Percentiles rank a stretch among this genome's conserved stretches.
phyloP scores from a whole-genome alignment of 768 basidiomycete species.

The Sporobolomyces roseus region DNA sequence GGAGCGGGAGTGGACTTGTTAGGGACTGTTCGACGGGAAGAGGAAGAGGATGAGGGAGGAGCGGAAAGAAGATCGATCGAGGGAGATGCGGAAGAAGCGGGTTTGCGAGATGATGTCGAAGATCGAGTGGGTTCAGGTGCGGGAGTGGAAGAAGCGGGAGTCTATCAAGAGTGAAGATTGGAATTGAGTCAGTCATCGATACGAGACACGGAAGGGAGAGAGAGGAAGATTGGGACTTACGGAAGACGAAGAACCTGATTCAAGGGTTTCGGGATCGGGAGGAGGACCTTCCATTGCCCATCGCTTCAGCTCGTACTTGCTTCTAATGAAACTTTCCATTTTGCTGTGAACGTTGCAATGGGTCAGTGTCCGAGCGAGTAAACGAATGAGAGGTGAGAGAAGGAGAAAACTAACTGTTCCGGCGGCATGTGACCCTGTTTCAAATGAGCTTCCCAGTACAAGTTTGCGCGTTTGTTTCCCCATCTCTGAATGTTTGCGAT shows the following conservation, averaged over 20 bases:
- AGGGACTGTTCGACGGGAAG: slow-evolving; percentile 15
- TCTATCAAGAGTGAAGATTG: slow-evolving; percentile 74
- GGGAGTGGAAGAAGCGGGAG: slow-evolving; percentile 47
- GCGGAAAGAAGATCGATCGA: slow-evolving; percentile 40
- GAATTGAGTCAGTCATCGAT: too few species aligned
- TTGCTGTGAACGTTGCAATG: too few species aligned
- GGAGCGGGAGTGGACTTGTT: slow-evolving; percentile 42
- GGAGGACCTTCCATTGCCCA: slow-evolving; percentile 91
- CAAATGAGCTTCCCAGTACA: slow-evolving; percentile 96
- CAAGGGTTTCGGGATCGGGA: too few species aligned
- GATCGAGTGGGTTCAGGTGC: slow-evolving; percentile 44
- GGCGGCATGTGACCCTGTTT: slow-evolving; percentile 85
- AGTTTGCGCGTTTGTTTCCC: slow-evolving; percentile 88
- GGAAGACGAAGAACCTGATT: too few species aligned
- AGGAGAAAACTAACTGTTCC: too few species aligned
- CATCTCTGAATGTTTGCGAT: slow-evolving; percentile 85
- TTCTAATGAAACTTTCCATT: slow-evolving; percentile 95
- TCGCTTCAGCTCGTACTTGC: slow-evolving; percentile 86
- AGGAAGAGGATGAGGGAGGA: slow-evolving; percentile 14
- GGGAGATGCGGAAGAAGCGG: slow-evolving; percentile 17
- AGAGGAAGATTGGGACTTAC: too few species aligned
- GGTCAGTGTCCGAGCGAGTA: too few species aligned
- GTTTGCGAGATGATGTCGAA: slow-evolving; percentile 43
- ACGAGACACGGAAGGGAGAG: too few species aligned
- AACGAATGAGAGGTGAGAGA: too few species aligned